These are phyloP conservation scores for Polytolypa hystricis DNA, from an alignment of 2,329 filamentous ascomycete species.

Conservation along the genomic window DNA sequence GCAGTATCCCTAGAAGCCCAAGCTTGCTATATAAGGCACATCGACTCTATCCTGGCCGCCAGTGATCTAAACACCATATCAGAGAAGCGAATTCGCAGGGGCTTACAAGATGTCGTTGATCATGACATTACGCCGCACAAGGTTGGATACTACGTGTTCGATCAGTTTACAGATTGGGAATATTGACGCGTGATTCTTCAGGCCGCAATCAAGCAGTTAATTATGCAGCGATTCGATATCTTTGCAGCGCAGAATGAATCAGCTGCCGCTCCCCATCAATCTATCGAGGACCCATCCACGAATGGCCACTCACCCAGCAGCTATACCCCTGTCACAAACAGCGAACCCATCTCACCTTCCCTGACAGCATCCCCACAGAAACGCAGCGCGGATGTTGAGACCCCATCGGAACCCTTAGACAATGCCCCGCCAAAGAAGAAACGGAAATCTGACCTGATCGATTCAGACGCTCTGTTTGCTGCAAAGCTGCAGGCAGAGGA, in stretches of 20 bases:
- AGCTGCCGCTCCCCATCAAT: conserved; percentile 10
- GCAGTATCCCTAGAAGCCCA: conserved; percentile 40
- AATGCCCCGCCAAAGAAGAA: conserved; percentile 51
- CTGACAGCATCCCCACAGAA: conserved; percentile 29
- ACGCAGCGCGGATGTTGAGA: conserved; percentile 32
- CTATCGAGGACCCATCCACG: conserved; percentile 15
- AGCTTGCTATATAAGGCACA: conserved; percentile 45
- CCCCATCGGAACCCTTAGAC: conserved; percentile 27
- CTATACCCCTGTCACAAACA: conserved; percentile 16
- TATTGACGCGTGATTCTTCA: no score
- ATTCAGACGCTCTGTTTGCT: conserved; percentile 78
- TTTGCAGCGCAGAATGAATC: conserved; percentile 38
- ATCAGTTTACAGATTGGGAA: not conserved
- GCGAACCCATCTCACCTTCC: conserved; percentile 20
- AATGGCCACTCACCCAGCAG: conserved; percentile 25
- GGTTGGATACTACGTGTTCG: conserved; percentile 39
- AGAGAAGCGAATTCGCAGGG: conserved; percentile 54
- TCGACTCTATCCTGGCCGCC: conserved; percentile 49
- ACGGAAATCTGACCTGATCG: conserved; percentile 49
- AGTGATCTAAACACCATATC: conserved; percentile 55
- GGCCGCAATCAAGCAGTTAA: conserved; percentile 60
- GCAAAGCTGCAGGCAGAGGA: conserved; percentile 86
- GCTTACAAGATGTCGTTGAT: conserved; percentile 48
- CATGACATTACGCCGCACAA: conserved; percentile 53
- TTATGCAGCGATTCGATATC: conserved; percentile 63